Percentiles rank a stretch among this genome's conserved stretches.
Evolutionary conservation across 495 filamentous ascomycete species (phyloP).

Genomic region (Hypoxylon crocopeplum): DNA sequence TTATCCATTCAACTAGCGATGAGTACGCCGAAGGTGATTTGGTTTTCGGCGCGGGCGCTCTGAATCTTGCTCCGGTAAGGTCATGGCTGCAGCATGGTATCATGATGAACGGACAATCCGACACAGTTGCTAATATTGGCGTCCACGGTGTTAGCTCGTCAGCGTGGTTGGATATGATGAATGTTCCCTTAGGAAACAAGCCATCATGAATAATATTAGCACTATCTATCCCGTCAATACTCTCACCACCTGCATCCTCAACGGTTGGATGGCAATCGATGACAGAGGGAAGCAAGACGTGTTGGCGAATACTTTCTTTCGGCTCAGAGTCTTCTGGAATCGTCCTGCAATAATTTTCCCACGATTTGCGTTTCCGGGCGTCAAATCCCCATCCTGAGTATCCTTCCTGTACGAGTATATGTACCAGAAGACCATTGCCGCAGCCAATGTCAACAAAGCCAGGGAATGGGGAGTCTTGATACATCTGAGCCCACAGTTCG

Average conservation of each 20-base stretch:
- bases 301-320: constrained; percentile 64
- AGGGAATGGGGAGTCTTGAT: constrained; percentile 67
- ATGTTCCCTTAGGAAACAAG: constrained; percentile 74
- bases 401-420: constrained; percentile 82
- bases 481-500: constrained; percentile 91
- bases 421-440: constrained; percentile 91
- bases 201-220: constrained; percentile 66
- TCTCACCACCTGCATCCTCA: constrained; percentile 15
- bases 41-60: constrained; percentile 68
- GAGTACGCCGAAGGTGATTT: constrained; percentile 70
- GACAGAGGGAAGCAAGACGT: constrained; percentile 73
- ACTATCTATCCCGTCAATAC: constrained; percentile 33
- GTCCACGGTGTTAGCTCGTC: constrained; percentile 97
- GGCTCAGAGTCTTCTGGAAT: constrained; percentile 41
- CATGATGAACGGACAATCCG: constrained; percentile 79
- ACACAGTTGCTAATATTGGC: constrained; percentile 80
- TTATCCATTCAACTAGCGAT: constrained; percentile 73
- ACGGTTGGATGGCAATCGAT: constrained; percentile 30
- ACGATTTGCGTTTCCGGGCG: constrained; percentile 81
- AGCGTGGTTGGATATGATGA: constrained; percentile 95
- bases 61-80: constrained; percentile 74
- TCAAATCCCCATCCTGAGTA: constrained; percentile 92
- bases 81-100: constrained; percentile 96
- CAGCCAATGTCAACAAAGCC: constrained; percentile 97
- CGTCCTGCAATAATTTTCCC: constrained; percentile 69